Conservation (phyloP, 1,139 yeast genomes). For the Suhomyces coccinellae region DNA sequence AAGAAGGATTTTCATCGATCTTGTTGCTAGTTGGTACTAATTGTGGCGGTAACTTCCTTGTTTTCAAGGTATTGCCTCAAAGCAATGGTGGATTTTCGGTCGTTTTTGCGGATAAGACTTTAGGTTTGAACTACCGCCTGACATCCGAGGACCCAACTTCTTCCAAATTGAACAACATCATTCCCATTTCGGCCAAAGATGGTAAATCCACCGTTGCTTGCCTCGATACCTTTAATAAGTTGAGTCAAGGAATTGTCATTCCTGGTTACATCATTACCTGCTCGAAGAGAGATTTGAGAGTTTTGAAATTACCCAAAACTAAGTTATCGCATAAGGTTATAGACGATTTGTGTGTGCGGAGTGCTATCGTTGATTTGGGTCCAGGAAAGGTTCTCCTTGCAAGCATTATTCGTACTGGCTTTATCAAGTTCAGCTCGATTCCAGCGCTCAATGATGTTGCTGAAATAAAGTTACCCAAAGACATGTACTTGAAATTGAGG, state of each 20-base stretch:
- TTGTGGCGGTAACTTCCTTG: conserved; percentile 66
- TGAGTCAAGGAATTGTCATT: conserved; percentile 61
- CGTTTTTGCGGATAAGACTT: conserved; percentile 51
- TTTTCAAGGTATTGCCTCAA: conserved; percentile 69
- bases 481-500: conserved; percentile 27
- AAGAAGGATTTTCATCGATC: conserved; percentile 69
- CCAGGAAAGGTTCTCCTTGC: conserved; percentile 40
- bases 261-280: conserved; percentile 64
- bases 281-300: conserved; percentile 63
- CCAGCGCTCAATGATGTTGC: conserved; percentile 43
- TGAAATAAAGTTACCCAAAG: conserved; percentile 39
- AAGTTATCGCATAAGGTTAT: conserved; percentile 66
- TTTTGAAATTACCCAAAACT: conserved; percentile 59
- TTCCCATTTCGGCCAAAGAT: conserved; percentile 55
- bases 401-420: conserved; percentile 39
- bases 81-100: conserved; percentile 69
- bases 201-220: conserved; percentile 71
- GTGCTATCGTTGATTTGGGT: conserved; percentile 34
- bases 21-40: conserved; percentile 77
- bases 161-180: conserved; percentile 53
- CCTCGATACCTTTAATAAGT: conserved; percentile 55
- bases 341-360: conserved; percentile 59
- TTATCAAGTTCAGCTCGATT: conserved; percentile 37
- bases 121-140: conserved; percentile 40
- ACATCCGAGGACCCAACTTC: conserved; percentile 43